A percentile compares a stretch with the other conserved stretches of the same genome.
phyloP scores from a whole-genome alignment of 495 filamentous ascomycete species.

The Trichoderma gamsii region DNA sequence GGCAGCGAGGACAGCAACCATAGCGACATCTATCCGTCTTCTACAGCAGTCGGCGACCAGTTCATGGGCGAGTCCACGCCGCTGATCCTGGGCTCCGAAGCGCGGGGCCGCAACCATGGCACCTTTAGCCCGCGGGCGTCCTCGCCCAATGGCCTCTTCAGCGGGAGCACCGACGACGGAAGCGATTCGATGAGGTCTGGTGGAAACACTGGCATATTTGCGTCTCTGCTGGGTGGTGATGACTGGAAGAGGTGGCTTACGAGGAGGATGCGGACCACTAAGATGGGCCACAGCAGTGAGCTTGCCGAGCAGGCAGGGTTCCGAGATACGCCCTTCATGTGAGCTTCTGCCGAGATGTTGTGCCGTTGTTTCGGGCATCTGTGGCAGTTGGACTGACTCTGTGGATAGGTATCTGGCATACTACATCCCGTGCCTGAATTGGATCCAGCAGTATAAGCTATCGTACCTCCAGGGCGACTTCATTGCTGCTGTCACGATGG shows the following conservation, averaged over 20 bases:
- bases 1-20: neutral
- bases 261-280: conserved; percentile 44
- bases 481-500: conserved; percentile 79
- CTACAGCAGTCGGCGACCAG: neutral
- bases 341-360: conserved; percentile 22
- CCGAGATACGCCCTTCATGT: conserved; percentile 53
- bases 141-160: conserved; percentile 41
- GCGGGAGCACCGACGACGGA: conserved; percentile 22
- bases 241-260: conserved; percentile 34
- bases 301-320: conserved; percentile 58
- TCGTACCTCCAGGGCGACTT: conserved; percentile 80
- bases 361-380: neutral
- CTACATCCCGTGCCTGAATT: conserved; percentile 85
- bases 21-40: neutral
- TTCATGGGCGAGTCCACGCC: conserved; percentile 38
- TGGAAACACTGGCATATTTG: conserved; percentile 15
- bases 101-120: conserved; percentile 62
- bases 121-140: conserved; percentile 68
- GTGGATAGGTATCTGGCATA: conserved; percentile 76
- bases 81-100: conserved; percentile 36
- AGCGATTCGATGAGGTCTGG: conserved; percentile 15
- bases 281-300: conserved; percentile 56
- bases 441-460: conserved; percentile 79
- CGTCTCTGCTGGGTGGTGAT: conserved; percentile 21
- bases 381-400: neutral